phyloP scores from a whole-genome alignment of 2,329 filamentous ascomycete species.

The Xylariaceae sp. region DNA sequence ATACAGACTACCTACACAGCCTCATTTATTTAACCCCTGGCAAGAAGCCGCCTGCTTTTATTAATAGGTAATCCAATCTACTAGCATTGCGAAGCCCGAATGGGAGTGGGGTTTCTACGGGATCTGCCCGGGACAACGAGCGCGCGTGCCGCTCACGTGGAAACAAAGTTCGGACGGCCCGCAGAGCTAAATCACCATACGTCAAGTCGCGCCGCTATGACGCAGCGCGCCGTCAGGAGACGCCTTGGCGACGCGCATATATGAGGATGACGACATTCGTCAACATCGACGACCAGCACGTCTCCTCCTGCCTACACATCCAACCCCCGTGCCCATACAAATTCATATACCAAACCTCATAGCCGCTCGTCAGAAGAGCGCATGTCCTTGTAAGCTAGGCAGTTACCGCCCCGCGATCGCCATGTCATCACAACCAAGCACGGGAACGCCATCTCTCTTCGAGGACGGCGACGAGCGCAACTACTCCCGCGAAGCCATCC shows the following conservation, averaged over 20 bases:
- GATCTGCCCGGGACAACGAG: too few species aligned
- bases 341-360: too few species aligned
- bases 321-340: too few species aligned
- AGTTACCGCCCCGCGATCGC: background rate
- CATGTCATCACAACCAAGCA: constrained; percentile 11
- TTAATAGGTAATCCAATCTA: too few species aligned
- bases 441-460: constrained; percentile 18
- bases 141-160: background rate
- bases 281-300: background rate
- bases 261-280: background rate
- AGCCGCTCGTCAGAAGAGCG: too few species aligned
- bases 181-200: constrained; percentile 1
- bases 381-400: too few species aligned
- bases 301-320: too few species aligned
- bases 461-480: constrained; percentile 25
- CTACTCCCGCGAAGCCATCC: constrained; percentile 21
- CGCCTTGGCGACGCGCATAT: background rate
- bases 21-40: too few species aligned
- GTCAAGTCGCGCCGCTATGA: constrained; percentile 15
- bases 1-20: too few species aligned
- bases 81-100: too few species aligned
- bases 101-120: too few species aligned
- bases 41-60: too few species aligned
- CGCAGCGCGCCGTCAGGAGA: background rate
- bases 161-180: constrained; percentile 3